These are phyloP conservation scores for Diutina scorzettiae DNA, from an alignment of 1,139 yeast genomes.

Conservation along the genomic window DNA sequence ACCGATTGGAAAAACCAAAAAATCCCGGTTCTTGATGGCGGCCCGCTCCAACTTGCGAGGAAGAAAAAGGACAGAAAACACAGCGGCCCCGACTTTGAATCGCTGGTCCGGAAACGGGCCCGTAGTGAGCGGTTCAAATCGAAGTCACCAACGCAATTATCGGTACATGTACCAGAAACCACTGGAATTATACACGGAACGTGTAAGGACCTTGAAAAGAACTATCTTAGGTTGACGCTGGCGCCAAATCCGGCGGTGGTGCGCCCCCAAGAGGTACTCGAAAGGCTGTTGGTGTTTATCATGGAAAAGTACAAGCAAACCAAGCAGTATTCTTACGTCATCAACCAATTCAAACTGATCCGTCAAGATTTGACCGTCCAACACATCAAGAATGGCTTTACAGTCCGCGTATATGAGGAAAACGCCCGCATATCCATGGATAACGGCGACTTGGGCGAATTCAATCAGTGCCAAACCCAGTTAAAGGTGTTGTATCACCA, in stretches of 20 bases:
- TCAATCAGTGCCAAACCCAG: conserved; percentile 88
- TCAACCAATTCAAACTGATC: conserved; percentile 84
- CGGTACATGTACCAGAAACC: not conserved
- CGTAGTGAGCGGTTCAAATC: conserved; percentile 44
- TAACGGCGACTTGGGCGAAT: conserved; percentile 81
- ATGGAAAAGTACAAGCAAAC: conserved; percentile 42
- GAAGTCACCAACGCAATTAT: conserved; percentile 6
- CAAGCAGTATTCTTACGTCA: conserved; percentile 57
- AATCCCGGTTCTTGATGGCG: conserved; percentile 37
- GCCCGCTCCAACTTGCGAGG: conserved; percentile 12
- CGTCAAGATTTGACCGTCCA: conserved; percentile 93
- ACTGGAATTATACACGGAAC: conserved; percentile 46
- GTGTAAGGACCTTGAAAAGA: conserved; percentile 56
- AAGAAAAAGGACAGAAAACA: conserved; percentile 8
- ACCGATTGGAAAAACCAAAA: conserved; percentile 52
- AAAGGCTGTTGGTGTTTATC: conserved; percentile 45
- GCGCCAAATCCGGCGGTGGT: conserved; percentile 83
- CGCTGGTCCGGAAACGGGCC: conserved; percentile 29
- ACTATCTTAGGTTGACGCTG: conserved; percentile 74
- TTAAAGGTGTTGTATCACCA: conserved; percentile 42
- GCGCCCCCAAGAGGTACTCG: conserved; percentile 56
- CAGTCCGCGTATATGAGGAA: conserved; percentile 69
- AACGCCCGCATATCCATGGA: conserved; percentile 84
- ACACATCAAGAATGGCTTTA: conserved; percentile 67
- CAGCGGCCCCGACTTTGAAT: conserved; percentile 14